Base-by-base conservation (phyloP, 2,329 filamentous ascomycete species). In the Ascochyta lentis region DNA sequence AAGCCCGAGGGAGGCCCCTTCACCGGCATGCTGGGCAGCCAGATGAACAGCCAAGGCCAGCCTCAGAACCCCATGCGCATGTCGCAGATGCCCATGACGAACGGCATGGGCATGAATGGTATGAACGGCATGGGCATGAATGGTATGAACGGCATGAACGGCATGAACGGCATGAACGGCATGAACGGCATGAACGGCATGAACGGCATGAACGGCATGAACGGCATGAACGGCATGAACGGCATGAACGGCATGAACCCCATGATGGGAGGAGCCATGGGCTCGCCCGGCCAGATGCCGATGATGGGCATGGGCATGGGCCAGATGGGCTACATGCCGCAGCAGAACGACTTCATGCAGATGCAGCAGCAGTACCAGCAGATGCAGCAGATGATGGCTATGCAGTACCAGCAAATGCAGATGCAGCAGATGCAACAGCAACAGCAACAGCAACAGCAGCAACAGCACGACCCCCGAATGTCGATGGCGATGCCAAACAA, bases 291-390 rank as follows among this genome's bases (percentile, higher is more conserved):
- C 29, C 61, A 63, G 40, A 71, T 70, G 66, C 63, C 63, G 3
- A 70, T 69, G 65, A 72, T 70, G 69, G 66, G 67, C 12, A 64
- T 67, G 65, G 60, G 63, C 24, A 69, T 69, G 67, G 65, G 67
- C 15, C 62, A 60, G 31, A 72, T 71, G 69, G 67, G 63, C 23
- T 72, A 66, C 66, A 83, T 93, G 38, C 88, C 93, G 64, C 89
- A 95, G 83, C 89, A 85, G 6, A 89, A 92, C 69, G 65, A 72
- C 70, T 61, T 65, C 71, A 92, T 95, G 88, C 92, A 96, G 73
- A 93, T 96, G 89, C 90, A 96, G 72, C 90, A 96, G 72, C 92
- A 92, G 77, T 94, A 96, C 89, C 89, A 71, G 53, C 67, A 73
- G 37, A 71, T 71, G 63, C 70, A 74, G 52, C 70, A 72, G 44